Base-by-base conservation (phyloP, 2,329 filamentous ascomycete species). In the Ceratocystis alfenasii region DNA sequence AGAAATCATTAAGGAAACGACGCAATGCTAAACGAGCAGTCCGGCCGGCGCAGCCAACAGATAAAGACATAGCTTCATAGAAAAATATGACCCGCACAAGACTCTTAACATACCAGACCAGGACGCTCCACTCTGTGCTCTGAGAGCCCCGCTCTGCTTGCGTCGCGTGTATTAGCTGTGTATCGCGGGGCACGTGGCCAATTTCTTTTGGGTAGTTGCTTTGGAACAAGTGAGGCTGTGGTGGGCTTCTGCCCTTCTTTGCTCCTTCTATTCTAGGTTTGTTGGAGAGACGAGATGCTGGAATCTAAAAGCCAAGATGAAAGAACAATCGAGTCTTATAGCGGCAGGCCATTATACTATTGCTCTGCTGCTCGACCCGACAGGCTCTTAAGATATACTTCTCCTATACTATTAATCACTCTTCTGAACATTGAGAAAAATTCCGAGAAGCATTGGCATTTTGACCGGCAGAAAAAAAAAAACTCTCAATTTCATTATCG, bases 371-470 rank as follows among this genome's bases (percentile, higher is more conserved):
- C 30, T 36, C 0, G 30, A n/a, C 2, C 1, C 12, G 55, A 59
- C 55, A 36, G 28, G 30, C 25, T n/a, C 3, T 15, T 30, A 25
- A 25, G 12, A 36, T 59, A 20, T 36, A 59, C 2, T 10, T 20
- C 17, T 22, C 1, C 55, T 25, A 7, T 59, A 30, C 28, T 59
- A 59, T 59, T 59, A 59, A 36, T 36, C 30, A 36, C 25, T 59
- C 55, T 33, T 59, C 28, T 36, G 17, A 17, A 17, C 28, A 1
- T 3, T 17, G 17, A 59, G 30, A 59, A 59, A 59, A 33, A 15
- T 20, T 36, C 55, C 55, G 55, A 59, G 55, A 59, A 59, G 55
- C 55, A 59, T 36, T 59, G 55, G 28, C 55, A 20, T 59, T 10
- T 33, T 33, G 7, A 20, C 55, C 28, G 28, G 55, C 28, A 59